phyloP scores from a whole-genome alignment of 441 rosid species.

The Francoa sonchifolia region DNA sequence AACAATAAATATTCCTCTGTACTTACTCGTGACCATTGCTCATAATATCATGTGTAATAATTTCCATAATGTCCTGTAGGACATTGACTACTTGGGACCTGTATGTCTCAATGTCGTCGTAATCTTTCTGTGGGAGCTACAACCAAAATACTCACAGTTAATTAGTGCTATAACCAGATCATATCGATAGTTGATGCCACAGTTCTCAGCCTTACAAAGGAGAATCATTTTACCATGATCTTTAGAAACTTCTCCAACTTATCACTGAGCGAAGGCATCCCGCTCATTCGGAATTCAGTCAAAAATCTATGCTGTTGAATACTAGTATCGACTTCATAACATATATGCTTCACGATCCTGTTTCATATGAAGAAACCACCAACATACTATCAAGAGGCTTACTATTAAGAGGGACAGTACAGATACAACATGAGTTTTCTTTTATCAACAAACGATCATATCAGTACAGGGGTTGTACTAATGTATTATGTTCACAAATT shows the following conservation, averaged over 20 bases:
- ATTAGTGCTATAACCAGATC: neutral
- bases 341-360: conserved; percentile 48
- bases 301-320: conserved; percentile 42
- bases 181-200: neutral
- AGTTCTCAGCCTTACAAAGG: conserved; percentile 10
- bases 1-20: conserved; percentile 12
- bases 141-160: too few species aligned
- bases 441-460: neutral
- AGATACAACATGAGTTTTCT: neutral
- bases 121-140: too few species aligned
- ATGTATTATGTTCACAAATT: neutral
- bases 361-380: conserved; percentile 7
- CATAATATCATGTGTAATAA: conserved; percentile 72
- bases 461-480: too few species aligned
- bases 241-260: conserved; percentile 70
- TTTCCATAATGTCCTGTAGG: conserved; percentile 91
- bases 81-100: conserved; percentile 68
- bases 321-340: conserved; percentile 39
- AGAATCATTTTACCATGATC: conserved; percentile 41
- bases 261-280: conserved; percentile 65
- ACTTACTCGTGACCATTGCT: conserved; percentile 65
- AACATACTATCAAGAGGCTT: neutral
- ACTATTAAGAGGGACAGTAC: neutral
- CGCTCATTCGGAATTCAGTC: conserved; percentile 50
- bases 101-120: conserved; percentile 27